Evolutionary conservation across 2,329 filamentous ascomycete genomes (phyloP).

Genomic region (Ascochyta koolunga): DNA sequence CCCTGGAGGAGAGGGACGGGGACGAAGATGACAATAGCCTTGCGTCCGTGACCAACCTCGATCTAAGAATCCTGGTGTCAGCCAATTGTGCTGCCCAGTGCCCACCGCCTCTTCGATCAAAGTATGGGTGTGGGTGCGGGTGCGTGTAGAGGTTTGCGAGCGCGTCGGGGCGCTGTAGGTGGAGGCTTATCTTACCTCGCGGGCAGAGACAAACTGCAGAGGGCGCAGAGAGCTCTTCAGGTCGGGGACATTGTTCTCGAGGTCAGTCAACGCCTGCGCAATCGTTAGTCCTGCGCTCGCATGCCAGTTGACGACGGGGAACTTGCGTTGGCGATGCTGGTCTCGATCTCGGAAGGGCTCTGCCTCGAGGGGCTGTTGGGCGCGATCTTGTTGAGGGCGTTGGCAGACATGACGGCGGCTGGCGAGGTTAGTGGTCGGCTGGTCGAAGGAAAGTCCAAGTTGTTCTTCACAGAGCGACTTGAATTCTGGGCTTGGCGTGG

Average conservation of each 20-base stretch:
- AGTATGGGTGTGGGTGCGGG: slow-evolving; percentile 20
- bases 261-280: slow-evolving; percentile 79
- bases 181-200: slow-evolving; percentile 82
- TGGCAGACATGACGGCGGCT: slow-evolving; percentile 62
- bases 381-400: slow-evolving; percentile 95
- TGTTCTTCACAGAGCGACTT: too few relatives aligned
- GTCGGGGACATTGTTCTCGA: slow-evolving; percentile 99
- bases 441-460: slow-evolving; percentile 20
- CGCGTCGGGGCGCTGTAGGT: slow-evolving; percentile 38
- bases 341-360: slow-evolving; percentile 97
- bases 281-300: slow-evolving; percentile 24
- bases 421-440: slow-evolving; percentile 37
- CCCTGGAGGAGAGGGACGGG: slow-evolving; percentile 96
- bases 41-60: slow-evolving; percentile 99
- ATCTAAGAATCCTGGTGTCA: slow-evolving; percentile 75
- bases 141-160: slow-evolving; percentile 13
- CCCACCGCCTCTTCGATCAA: slow-evolving; percentile 60
- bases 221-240: slow-evolving; percentile 95
- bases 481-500: too few relatives aligned
- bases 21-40: slow-evolving; percentile 99
- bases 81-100: slow-evolving; percentile 60
- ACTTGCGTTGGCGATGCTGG: slow-evolving; percentile 88
- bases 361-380: slow-evolving; percentile 94
- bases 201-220: slow-evolving; percentile 98
- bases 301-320: slow-evolving; percentile 7